Conservation (phyloP, 805 yeast species). For the fission yeast (Schizosaccharomyces pombe) region DNA sequence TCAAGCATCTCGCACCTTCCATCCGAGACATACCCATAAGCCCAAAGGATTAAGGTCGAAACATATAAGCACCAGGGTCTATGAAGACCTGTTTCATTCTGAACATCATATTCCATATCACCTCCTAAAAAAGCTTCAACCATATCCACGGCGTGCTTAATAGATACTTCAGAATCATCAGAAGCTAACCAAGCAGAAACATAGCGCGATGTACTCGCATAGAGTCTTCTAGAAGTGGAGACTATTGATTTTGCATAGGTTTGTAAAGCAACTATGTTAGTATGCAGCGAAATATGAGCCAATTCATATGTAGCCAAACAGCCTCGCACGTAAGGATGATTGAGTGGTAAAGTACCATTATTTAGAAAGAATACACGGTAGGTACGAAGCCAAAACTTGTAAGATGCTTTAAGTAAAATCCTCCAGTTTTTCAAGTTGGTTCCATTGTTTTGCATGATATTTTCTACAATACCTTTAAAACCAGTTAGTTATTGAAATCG, state of each 20-base stretch:
- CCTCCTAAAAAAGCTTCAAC: not conserved
- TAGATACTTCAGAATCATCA: not conserved
- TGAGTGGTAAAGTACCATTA: slow-evolving; percentile 10
- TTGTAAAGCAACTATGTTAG: slow-evolving; percentile 9
- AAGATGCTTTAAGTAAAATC: slow-evolving; percentile 9
- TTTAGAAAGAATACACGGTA: slow-evolving; percentile 10
- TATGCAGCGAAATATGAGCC: slow-evolving; percentile 11
- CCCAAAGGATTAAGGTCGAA: not conserved
- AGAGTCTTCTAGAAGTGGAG: not conserved
- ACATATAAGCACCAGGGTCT: not conserved
- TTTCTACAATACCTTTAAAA: not conserved
- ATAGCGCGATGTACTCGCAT: not conserved
- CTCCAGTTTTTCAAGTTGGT: slow-evolving; percentile 6
- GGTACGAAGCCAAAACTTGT: slow-evolving; percentile 11
- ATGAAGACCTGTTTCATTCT: not conserved
- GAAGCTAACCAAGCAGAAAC: not conserved
- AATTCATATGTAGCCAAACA: slow-evolving; percentile 12
- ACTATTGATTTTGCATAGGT: slow-evolving; percentile 3
- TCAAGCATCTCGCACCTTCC: not conserved
- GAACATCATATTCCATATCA: not conserved
- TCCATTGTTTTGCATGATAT: not conserved
- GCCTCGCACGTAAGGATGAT: slow-evolving; percentile 13
- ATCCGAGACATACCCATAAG: not conserved
- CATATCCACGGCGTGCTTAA: not conserved
- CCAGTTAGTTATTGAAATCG: not conserved